A percentile compares a stretch with the other conserved stretches of the same genome.
These are phyloP conservation scores for Leccinum griseonigrum DNA, from an alignment of 1,284 basidiomycete species.

Conservation along the genomic window DNA sequence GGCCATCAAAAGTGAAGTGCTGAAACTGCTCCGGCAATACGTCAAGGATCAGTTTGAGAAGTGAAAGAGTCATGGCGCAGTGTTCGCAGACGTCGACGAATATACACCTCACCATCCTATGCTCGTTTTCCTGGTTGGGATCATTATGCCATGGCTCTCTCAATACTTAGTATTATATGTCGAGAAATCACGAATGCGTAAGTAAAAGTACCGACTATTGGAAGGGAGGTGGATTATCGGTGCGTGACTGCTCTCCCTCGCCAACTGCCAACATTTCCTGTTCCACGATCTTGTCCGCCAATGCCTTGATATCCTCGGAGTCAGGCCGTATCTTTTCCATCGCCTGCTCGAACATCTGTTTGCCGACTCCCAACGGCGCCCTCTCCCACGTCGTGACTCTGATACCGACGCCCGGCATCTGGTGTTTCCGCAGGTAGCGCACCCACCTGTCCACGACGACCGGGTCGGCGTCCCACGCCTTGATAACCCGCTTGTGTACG, in stretches of 20 bases:
- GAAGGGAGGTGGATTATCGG: too few species aligned
- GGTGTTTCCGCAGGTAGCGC: slow-evolving; percentile 76
- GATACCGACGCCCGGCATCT: slow-evolving; percentile 85
- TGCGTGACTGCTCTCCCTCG: slow-evolving; percentile 1
- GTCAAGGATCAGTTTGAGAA: slow-evolving; percentile 35
- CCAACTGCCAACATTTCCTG: slow-evolving; percentile 21
- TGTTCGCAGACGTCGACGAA: background rate
- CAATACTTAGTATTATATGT: background rate
- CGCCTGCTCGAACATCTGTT: slow-evolving; percentile 42
- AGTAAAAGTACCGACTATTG: background rate
- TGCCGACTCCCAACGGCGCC: slow-evolving; percentile 64
- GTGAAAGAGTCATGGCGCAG: slow-evolving; percentile 5
- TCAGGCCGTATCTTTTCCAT: slow-evolving; percentile 28
- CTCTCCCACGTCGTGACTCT: slow-evolving; percentile 78
- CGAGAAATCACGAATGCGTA: background rate
- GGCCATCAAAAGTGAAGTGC: slow-evolving; percentile 26
- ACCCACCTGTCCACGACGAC: slow-evolving; percentile 83
- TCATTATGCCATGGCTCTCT: background rate
- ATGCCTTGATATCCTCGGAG: slow-evolving; percentile 36
- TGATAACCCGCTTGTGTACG: slow-evolving; percentile 84
- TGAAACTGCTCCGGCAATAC: slow-evolving; percentile 28
- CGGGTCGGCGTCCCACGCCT: slow-evolving; percentile 86
- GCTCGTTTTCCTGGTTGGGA: background rate
- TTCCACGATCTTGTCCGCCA: slow-evolving; percentile 34
- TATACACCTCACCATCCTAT: background rate